These are phyloP conservation scores for Halophytophthora polymorphica DNA, from an alignment of 352 stramenopile genomes.

Conservation along the genomic window DNA sequence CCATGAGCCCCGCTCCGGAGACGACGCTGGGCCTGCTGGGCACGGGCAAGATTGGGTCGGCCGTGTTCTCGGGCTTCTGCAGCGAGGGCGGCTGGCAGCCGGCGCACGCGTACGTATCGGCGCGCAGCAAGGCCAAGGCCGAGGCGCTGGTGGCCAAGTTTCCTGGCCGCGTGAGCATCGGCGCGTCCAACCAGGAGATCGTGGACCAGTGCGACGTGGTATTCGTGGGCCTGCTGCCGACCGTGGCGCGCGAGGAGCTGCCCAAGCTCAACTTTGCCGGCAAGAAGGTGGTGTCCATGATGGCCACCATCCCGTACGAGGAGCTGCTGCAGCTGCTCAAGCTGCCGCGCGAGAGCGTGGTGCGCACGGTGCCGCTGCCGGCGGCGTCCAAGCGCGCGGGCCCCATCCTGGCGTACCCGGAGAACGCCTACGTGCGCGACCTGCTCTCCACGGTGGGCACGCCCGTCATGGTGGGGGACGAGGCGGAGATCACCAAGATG, in stretches of 20 bases:
- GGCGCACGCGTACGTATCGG: slow-evolving; percentile 66
- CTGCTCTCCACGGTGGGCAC: slow-evolving; percentile 77
- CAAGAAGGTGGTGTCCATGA: slow-evolving; percentile 83
- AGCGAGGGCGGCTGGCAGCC: slow-evolving; percentile 74
- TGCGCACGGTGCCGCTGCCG: slow-evolving; percentile 75
- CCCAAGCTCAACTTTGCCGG: slow-evolving; percentile 65
- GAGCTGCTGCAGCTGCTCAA: slow-evolving; percentile 70
- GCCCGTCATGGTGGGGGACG: slow-evolving; percentile 75
- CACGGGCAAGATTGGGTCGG: slow-evolving; percentile 86
- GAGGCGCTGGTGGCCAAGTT: slow-evolving; percentile 73
- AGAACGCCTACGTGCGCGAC: slow-evolving; percentile 64
- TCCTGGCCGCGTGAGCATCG: slow-evolving; percentile 60
- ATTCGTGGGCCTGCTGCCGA: slow-evolving; percentile 76
- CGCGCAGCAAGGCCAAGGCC: slow-evolving; percentile 72
- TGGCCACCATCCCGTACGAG: slow-evolving; percentile 87
- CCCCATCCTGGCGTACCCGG: slow-evolving; percentile 76
- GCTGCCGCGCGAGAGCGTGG: slow-evolving; percentile 68
- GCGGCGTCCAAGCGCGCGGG: slow-evolving; percentile 72
- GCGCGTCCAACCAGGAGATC: slow-evolving; percentile 74
- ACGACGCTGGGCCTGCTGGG: slow-evolving; percentile 75
- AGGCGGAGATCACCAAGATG: slow-evolving; percentile 83
- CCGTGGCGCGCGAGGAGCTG: slow-evolving; percentile 65
- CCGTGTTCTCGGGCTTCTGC: slow-evolving; percentile 80
- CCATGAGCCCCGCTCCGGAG: slow-evolving; percentile 50
- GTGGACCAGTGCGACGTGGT: slow-evolving; percentile 80